Base-by-base conservation (phyloP, 495 filamentous ascomycete species). In the Trypethelium eluteriae region DNA sequence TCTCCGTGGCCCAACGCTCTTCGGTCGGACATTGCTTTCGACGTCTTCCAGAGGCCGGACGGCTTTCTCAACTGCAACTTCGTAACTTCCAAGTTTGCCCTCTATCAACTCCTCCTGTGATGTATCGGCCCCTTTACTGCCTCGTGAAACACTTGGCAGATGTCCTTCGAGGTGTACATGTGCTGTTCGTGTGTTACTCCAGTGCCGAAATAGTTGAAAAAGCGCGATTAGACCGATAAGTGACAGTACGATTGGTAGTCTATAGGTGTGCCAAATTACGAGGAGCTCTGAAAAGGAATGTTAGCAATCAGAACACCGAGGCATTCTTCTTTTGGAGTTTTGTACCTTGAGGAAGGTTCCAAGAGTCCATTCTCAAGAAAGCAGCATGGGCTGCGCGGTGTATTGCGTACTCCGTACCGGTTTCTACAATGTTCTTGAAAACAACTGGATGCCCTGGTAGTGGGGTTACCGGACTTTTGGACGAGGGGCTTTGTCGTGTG, bases 191-290 rank as follows among this genome's bases (percentile, higher is more conserved):
- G 50, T 67, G 32, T 36, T 70, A 25, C 70, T 62, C 57, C 70
- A 67, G 62, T 70, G 69, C 7, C 70, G 7, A 2, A 66, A 63
- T 36, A 72, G 57, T 46, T 70, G 75, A 25, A 74, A 41, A 47
- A 67, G 14, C 1, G 72, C 70, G 32, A 72, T 39, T 11, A 75
- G 34, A 2, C 72, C 47, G 34, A 71, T 71, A 46, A 70, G 70
- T 18, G 72, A 68, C 44, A 77, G 65, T 10, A 77, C 62, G 9
- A 77, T 32, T 18, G 72, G 69, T 6, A 71, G 63, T 16, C 75
- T 74, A 59, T 74, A 68, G 11, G 67, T 64, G 66, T 77, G 75
- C 74, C 75, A 77, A 61, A 77, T 63, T 10, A 68, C 64, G 0
- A 77, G 68, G 49, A 76, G 70, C 66, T 77, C 74, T 74, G 49